Conservation (phyloP, 192 early-diverging fungal genomes). For the Entomortierella beljakovae region DNA sequence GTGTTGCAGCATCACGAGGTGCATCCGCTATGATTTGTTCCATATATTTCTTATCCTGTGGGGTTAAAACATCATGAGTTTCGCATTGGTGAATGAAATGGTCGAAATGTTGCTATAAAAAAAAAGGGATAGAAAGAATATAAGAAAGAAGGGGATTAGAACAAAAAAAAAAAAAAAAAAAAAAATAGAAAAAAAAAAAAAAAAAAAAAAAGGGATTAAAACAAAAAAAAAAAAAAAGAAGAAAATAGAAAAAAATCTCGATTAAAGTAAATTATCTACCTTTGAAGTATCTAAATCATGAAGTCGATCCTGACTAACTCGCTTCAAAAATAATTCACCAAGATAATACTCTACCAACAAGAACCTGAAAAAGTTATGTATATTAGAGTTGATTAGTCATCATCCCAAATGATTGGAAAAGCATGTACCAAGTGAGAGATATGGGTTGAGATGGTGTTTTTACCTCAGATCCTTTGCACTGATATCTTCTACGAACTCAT, state of each 20-base stretch:
- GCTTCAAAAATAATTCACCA: conserved; percentile 64
- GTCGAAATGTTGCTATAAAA: conserved; percentile 40
- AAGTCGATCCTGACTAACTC: conserved; percentile 54
- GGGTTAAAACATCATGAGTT: conserved; percentile 41
- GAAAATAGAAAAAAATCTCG: neutral
- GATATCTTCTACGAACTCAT: conserved; percentile 92
- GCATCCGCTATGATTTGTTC: conserved; percentile 55
- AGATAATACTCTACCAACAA: conserved; percentile 69
- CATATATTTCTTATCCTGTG: conserved; percentile 54
- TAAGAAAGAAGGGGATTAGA: too few species aligned
- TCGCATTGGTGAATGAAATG: conserved; percentile 42
- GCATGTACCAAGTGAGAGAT: too few species aligned
- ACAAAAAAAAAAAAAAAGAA: neutral
- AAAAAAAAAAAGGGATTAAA: neutral
- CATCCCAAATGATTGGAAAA: too few species aligned
- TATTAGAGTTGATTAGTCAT: neutral
- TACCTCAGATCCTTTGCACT: conserved; percentile 82
- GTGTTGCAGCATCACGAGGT: conserved; percentile 60
- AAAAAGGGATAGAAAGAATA: neutral
- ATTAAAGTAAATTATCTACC: conserved; percentile 34
- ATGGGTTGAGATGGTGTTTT: too few species aligned
- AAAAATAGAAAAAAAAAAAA: neutral
- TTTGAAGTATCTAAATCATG: conserved; percentile 60
- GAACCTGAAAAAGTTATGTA: conserved; percentile 52
- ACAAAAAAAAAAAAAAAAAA: too few species aligned